Evolutionary conservation across 805 yeast species (phyloP), one percentile per base, ranked within the genome.

Genomic region (Barnettozyma sp.): DNA sequence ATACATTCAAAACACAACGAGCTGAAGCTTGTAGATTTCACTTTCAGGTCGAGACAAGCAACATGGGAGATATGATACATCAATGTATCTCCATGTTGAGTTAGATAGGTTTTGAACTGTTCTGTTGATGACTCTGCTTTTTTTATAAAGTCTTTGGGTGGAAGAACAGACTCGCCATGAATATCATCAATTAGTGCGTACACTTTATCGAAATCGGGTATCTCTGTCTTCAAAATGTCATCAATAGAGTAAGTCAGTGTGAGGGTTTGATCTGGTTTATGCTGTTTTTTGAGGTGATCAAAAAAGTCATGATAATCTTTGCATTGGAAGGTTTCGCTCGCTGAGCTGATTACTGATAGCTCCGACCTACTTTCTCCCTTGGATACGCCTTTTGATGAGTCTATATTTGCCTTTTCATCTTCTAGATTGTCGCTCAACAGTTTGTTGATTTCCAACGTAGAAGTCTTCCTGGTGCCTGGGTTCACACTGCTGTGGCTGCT

Each of bases 261-360:
- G 4, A 29, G 16, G 14, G 19, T n/a, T 20, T 29, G 11, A 4
- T 8, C n/a, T 13, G 19, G 32, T 13, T n/a, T n/a, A n/a, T 29
- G 16, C 6, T 22, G 17, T n/a, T 18, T 29, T n/a, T 29, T 29
- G 7, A 29, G 23, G 14, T 29, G 32, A n/a, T 20, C 32, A 11
- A 29, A 29, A 12, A 29, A 29, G 18, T 29, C 23, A 20, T 20
- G 21, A 17, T 29, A 29, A 18, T 29, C 32, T 20, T 20, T 18
- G 17, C 32, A 29, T 13, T 7, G 5, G 16, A 20, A 9, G 12
- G 24, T 9, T 12, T 22, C 24, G 11, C 9, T 9, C 24, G 12
- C 24, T 9, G 24, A 22, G 11, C 11, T 12, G 24, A 9, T 12
- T 22, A 9, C 24, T 22, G 24, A 22, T 9, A 12, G 11, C 9